phyloP scores from a whole-genome alignment of 768 basidiomycete genomes.

The Gloeopeniophorella convolvens region DNA sequence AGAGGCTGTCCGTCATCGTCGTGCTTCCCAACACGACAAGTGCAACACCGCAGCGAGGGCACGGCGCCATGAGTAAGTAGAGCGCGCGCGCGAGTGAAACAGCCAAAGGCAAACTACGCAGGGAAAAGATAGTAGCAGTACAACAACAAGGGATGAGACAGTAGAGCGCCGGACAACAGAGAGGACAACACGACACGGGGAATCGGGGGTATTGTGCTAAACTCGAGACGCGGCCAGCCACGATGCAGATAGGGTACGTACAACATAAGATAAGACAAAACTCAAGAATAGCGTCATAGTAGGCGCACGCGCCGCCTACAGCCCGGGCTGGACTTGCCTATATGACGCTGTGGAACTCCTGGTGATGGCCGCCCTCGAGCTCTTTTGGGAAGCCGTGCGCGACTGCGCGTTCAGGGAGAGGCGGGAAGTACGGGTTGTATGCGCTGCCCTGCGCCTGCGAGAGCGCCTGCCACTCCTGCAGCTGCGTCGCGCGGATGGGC shows the following conservation, averaged over 20 bases:
- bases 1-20: conserved; percentile 20
- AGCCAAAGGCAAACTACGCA: conserved; percentile 5
- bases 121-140: conserved; percentile 17
- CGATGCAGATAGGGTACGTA: conserved; percentile 13
- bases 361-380: conserved; percentile 12
- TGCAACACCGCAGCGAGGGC: conserved; percentile 9
- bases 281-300: conserved; percentile 21
- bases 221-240: conserved; percentile 13
- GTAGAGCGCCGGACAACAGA: conserved; percentile 11
- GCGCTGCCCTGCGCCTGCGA: conserved; percentile 19
- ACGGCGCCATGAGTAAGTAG: conserved; percentile 10
- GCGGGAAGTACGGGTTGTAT: conserved; percentile 22
- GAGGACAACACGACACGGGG: conserved; percentile 15
- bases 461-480: conserved; percentile 22
- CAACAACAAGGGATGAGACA: no score
- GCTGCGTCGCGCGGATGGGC: conserved; percentile 18
- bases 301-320: conserved; percentile 7
- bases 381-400: conserved; percentile 18
- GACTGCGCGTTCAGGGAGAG: conserved; percentile 16
- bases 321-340: conserved; percentile 16
- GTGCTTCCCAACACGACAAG: conserved; percentile 20
- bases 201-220: conserved; percentile 15
- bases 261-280: conserved; percentile 22
- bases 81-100: neutral
- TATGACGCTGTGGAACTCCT: conserved; percentile 20